phyloP scores from a whole-genome alignment of 2,329 filamentous ascomycete species.

The Epichloe scottii region DNA sequence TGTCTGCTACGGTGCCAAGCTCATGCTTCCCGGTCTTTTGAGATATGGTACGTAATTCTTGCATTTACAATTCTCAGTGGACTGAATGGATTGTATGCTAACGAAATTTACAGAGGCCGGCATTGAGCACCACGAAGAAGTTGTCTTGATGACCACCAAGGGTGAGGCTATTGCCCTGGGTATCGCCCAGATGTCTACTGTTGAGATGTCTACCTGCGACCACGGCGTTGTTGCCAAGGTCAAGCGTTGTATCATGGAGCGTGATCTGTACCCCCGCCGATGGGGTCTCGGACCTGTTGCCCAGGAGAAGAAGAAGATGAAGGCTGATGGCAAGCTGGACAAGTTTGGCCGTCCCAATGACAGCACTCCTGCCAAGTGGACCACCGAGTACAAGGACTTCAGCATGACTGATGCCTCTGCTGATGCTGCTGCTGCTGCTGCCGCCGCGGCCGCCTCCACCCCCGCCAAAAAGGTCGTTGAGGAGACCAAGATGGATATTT shows the following conservation, averaged over 20 bases:
- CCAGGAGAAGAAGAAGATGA: constrained; percentile 98
- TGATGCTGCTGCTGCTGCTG: constrained; percentile 30
- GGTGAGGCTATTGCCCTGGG: constrained; percentile 95
- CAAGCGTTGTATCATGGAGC: constrained; percentile 99
- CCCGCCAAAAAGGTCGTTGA: constrained; percentile 20
- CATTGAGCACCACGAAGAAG: constrained; percentile 91
- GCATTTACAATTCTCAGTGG: constrained; percentile 6
- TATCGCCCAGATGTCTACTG: constrained; percentile 95
- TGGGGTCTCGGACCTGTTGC: constrained; percentile 94
- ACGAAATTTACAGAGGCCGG: constrained; percentile 49
- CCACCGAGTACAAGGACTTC: constrained; percentile 84
- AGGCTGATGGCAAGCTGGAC: constrained; percentile 94
- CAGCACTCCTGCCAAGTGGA: constrained; percentile 88
- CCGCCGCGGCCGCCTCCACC: constrained; percentile 14
- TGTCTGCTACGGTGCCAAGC: constrained; percentile 95
- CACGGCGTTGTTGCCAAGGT: constrained; percentile 98
- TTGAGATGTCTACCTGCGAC: constrained; percentile 92
- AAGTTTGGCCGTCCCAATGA: constrained; percentile 94
- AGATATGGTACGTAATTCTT: constrained; percentile 57
- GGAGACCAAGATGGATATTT: constrained; percentile 24
- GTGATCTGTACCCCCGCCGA: constrained; percentile 88
- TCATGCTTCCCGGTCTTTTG: constrained; percentile 94
- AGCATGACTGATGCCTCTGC: constrained; percentile 39
- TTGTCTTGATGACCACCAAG: constrained; percentile 98
- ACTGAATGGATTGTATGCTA: constrained; percentile 8